A percentile compares a stretch with the other conserved stretches of the same genome.
phyloP scores from a whole-genome alignment of 2,329 filamentous ascomycete species.

The Didymella exigua region DNA sequence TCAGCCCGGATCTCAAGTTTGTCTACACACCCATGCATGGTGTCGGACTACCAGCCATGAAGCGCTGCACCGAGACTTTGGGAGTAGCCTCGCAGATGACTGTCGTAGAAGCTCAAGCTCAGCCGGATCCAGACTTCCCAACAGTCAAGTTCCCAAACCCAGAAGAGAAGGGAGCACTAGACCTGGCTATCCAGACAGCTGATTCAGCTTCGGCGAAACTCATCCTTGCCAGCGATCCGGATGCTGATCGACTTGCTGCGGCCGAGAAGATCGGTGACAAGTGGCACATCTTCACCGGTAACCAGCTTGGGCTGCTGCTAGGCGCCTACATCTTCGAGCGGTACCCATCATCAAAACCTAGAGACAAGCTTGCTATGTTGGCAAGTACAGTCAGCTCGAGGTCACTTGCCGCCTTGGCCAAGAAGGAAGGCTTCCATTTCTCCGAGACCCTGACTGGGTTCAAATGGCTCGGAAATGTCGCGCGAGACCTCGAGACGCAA shows the following conservation, averaged over 20 bases:
- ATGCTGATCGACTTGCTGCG: constrained; percentile 67
- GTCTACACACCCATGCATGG: constrained; percentile 65
- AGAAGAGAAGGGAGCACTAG: constrained; percentile 66
- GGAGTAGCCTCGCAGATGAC: constrained; percentile 53
- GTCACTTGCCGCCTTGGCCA: constrained; percentile 65
- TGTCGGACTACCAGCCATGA: constrained; percentile 58
- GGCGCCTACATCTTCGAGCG: constrained; percentile 63
- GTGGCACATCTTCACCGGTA: constrained; percentile 69
- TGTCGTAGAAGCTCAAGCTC: constrained; percentile 57
- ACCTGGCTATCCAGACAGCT: constrained; percentile 63
- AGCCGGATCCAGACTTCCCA: constrained; percentile 68
- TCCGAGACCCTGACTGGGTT: constrained; percentile 69
- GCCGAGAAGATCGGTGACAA: constrained; percentile 62
- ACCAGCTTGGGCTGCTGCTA: constrained; percentile 66
- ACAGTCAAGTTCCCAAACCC: constrained; percentile 70
- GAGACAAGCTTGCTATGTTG: constrained; percentile 59
- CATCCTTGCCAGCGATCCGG: constrained; percentile 68
- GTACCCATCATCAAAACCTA: constrained; percentile 43
- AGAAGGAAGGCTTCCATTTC: constrained; percentile 61
- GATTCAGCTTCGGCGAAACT: constrained; percentile 56
- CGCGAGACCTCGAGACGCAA: constrained; percentile 54
- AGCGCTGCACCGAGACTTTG: constrained; percentile 47
- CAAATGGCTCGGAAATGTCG: constrained; percentile 70
- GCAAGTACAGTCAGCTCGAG: constrained; percentile 68
- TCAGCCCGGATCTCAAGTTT: constrained; percentile 48